These are phyloP conservation scores for Neonothopanus nambi DNA, from an alignment of 1,284 basidiomycete genomes.

Conservation along the genomic window DNA sequence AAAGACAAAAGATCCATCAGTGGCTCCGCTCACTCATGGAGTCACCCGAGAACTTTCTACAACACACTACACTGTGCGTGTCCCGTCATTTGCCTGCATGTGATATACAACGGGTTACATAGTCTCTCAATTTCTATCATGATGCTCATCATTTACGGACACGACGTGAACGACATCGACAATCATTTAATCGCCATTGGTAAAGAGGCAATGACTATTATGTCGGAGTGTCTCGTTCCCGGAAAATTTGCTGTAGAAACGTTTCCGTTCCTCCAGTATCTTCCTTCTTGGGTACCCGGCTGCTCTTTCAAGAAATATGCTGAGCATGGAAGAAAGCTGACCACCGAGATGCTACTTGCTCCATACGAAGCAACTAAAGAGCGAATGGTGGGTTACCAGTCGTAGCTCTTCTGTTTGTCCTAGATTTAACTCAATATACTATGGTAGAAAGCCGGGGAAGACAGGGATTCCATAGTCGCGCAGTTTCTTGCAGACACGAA, in stretches of 20 bases:
- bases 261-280: not conserved
- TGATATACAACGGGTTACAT: not conserved
- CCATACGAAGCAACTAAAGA: not conserved
- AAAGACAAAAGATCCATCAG: constrained; percentile 3
- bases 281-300: constrained; percentile 1
- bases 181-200: not conserved
- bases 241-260: not conserved
- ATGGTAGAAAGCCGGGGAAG: not conserved
- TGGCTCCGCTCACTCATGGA: not conserved
- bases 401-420: not conserved
- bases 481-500: not conserved
- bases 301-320: not conserved
- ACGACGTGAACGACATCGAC: not conserved
- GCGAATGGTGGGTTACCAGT: not conserved
- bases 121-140: constrained; percentile 5
- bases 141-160: not conserved
- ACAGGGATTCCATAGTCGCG: not conserved
- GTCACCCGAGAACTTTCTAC: not conserved
- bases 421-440: not conserved
- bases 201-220: not conserved
- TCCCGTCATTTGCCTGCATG: not conserved
- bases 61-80: constrained; percentile 1
- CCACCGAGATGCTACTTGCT: not conserved
- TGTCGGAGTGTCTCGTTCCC: not conserved
- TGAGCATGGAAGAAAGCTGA: not conserved